phyloP scores from a whole-genome alignment of 352 stramenopile genomes.

The Pythium apleroticum region DNA sequence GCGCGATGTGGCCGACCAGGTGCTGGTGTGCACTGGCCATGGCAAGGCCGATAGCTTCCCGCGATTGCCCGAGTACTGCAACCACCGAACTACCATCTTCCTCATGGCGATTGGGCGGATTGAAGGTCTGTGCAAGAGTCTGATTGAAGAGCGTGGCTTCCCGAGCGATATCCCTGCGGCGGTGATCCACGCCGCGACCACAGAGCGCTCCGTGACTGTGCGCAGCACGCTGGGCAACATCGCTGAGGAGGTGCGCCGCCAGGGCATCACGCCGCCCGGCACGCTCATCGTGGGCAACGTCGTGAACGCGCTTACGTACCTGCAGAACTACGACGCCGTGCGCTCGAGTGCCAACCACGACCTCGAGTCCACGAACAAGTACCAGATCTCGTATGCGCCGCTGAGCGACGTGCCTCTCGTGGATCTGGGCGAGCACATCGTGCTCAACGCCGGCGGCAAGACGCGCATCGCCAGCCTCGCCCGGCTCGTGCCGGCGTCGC shows the following conservation, averaged over 20 bases:
- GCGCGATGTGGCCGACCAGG: conserved; percentile 93
- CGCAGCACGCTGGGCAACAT: conserved; percentile 90
- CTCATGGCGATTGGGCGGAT: conserved; percentile 97
- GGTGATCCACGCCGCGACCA: conserved; percentile 93
- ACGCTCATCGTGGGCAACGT: conserved; percentile 95
- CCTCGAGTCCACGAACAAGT: conserved; percentile 41
- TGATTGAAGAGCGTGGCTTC: conserved; percentile 86
- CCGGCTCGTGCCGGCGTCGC: conserved; percentile 19
- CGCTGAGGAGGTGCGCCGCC: conserved; percentile 76
- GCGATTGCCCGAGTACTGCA: conserved; percentile 94
- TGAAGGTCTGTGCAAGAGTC: conserved; percentile 77
- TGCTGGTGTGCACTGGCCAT: conserved; percentile 93
- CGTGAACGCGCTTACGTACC: conserved; percentile 72
- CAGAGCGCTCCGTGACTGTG: conserved; percentile 85
- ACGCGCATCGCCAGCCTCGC: not conserved
- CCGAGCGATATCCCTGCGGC: conserved; percentile 89
- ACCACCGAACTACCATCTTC: conserved; percentile 96
- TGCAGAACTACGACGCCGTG: conserved; percentile 66
- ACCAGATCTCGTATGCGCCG: conserved; percentile 68
- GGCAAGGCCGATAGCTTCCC: conserved; percentile 89
- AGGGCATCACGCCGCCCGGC: conserved; percentile 88
- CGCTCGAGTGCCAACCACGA: conserved; percentile 25
- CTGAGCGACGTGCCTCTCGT: conserved; percentile 46
- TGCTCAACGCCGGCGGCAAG: conserved; percentile 35
- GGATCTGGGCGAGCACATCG: conserved; percentile 61